Evolutionary conservation across 176 grass and related monocot species (phyloP), one percentile per base, ranked within the genome.

Genomic region (Aegilops bicornis): DNA sequence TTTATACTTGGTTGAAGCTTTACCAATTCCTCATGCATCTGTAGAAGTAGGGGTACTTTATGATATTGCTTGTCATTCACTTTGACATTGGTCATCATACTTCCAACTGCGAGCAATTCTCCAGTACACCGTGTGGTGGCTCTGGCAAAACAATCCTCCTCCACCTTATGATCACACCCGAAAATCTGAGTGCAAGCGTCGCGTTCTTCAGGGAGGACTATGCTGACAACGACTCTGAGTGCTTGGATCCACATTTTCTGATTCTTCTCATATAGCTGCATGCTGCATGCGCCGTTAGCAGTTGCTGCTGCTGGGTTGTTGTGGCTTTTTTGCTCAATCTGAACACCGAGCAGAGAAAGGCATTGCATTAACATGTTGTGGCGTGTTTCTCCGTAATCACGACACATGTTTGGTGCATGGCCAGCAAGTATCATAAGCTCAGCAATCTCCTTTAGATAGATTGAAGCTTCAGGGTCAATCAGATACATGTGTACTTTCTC

Each of bases 201-300:
- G 8, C 67, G 81, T 68, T 83, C 81, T 65, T 40, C 67, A 73
- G 50, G 81, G 40, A 83, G 48, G 22, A 83, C 33, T 29, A 2
- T 83, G 50, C 48, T 68, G 25, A 83, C n/a, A 83, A 73, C 7
- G 7, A 67, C 62, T 79, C 6, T 88, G 22, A 68, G 47, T 54
- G 43, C 79, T 68, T 75, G 50, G 22, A 83, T 77, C 86, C 86
- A 88, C 43, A 76, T 15, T 59, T 88, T 56, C 67, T 77, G 62
- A 11, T 82, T 39, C 17, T 25, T 19, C 25, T 71, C n/a, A 30
- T 83, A 23, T 8, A 73, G 22, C n/a, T 83, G 48, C 68, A 73
- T 58, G 48, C 50, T 73, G 39, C 14, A 67, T 29, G 30, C 61
- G 42, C 27, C 61, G 42, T 75, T 22, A 68, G 59, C 1, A 78